These are phyloP conservation scores for Daedaleopsis sinensis DNA, from an alignment of 768 basidiomycete species.

Conservation along the genomic window DNA sequence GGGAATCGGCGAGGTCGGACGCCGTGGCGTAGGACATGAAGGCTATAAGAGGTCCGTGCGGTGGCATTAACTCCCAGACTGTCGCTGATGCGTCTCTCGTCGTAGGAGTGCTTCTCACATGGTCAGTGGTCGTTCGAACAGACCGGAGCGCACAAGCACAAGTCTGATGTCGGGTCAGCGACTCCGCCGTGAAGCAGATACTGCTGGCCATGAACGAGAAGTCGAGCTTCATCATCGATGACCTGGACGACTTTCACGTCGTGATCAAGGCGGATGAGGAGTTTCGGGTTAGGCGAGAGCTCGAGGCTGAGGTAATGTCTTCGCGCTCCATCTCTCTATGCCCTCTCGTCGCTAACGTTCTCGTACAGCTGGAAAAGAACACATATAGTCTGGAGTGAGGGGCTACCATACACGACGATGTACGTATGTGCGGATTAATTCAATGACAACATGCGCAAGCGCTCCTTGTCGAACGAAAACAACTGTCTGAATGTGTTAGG, in stretches of 20 bases:
- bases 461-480: too few species aligned
- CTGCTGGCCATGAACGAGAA: constrained; percentile 81
- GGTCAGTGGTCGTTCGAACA: constrained; percentile 42
- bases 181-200: constrained; percentile 89
- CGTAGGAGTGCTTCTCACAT: constrained; percentile 67
- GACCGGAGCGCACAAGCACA: not conserved
- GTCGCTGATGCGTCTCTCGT: constrained; percentile 8
- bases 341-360: not conserved
- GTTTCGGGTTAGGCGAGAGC: constrained; percentile 67
- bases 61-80: constrained; percentile 8
- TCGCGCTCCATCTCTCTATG: not conserved
- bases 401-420: not conserved
- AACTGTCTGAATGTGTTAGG: too few species aligned
- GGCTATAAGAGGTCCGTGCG: constrained; percentile 59
- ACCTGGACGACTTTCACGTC: constrained; percentile 81
- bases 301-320: constrained; percentile 71
- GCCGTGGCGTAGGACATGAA: constrained; percentile 44
- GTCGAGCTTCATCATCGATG: constrained; percentile 81
- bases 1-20: not conserved
- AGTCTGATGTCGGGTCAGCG: constrained; percentile 46
- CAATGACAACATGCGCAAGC: too few species aligned
- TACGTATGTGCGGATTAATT: not conserved
- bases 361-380: constrained; percentile 78
- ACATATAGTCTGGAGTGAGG: constrained; percentile 69
- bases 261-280: constrained; percentile 85